Evolutionary conservation across 805 yeast genomes (phyloP), one percentile per base, ranked within the genome.

Genomic region (Myxozyma mucilagina): DNA sequence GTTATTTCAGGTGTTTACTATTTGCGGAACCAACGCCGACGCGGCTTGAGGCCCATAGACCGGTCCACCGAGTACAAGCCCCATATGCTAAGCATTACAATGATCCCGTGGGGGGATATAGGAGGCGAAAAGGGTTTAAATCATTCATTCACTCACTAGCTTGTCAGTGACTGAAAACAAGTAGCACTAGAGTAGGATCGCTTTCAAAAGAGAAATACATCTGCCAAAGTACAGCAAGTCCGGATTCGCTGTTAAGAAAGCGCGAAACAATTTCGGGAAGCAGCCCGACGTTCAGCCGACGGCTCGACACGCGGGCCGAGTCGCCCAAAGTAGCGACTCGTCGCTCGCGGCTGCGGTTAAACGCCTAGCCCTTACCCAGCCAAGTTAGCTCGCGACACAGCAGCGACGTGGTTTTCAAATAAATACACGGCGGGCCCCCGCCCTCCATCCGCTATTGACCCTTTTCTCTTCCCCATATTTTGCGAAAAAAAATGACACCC

Each of bases 391-490:
- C 58, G 36, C 53, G 47, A 29, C 53, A 24, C 48, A 13, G 39
- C 38, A 11, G 47, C 57, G 55, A 43, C 50, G 36, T 20, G n/a
- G n/a, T n/a, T n/a, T n/a, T n/a, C n/a, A n/a, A n/a, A 24, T 53
- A 42, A 44, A 53, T 47, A 47, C 57, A 18, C 18, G 44, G 44
- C 18, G n/a, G 31, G 39, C 54, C 38, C 35, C 52, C 18, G 10
- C 42, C 42, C 42, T n/a, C 10, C 52, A 16, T n/a, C 42, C 29
- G 5, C 20, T 10, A 11, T 45, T 38, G 34, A n/a, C n/a, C n/a
- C n/a, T n/a, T n/a, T n/a, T n/a, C n/a, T 35, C 13, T 42, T n/a
- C 24, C n/a, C 38, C 38, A 6, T 47, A 24, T 13, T 8, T 16
- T 29, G 4, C 7, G 29, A 14, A 10, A 4, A 18, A 5, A 16